These are phyloP conservation scores for Metschnikowia continentalis DNA, from an alignment of 805 yeast genomes.

Conservation along the genomic window DNA sequence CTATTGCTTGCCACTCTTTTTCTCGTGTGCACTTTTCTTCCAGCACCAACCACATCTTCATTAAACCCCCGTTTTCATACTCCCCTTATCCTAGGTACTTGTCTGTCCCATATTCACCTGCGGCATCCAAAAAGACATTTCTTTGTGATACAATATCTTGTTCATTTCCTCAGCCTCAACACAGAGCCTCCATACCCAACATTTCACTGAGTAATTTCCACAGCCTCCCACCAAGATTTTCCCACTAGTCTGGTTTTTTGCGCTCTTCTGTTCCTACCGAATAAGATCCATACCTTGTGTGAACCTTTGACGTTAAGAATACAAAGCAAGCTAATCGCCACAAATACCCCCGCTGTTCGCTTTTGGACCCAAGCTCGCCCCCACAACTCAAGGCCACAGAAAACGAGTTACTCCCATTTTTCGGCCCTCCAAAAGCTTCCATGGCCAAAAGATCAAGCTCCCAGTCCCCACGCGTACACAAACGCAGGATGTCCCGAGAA, in stretches of 20 bases:
- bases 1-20: constrained; percentile 4
- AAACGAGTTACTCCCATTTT: not conserved
- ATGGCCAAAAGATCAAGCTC: constrained; percentile 13
- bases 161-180: not conserved
- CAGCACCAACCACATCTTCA: not conserved
- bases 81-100: no score
- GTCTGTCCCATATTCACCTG: not conserved
- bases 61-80: not conserved
- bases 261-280: not conserved
- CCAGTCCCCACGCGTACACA: constrained; percentile 13
- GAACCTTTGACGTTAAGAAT: not conserved
- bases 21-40: not conserved
- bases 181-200: not conserved
- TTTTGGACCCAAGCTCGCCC: not conserved
- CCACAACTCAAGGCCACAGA: not conserved
- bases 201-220: not conserved
- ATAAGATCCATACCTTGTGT: not conserved
- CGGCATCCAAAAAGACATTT: not conserved
- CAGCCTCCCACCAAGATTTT: not conserved
- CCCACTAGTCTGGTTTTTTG: not conserved
- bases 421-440: not conserved
- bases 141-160: not conserved
- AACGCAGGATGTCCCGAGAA: constrained; percentile 6
- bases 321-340: not conserved
- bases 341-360: not conserved